Evolutionary conservation across 164 flowering plant species (phyloP).

Genomic region (Liquidambar formosana): DNA sequence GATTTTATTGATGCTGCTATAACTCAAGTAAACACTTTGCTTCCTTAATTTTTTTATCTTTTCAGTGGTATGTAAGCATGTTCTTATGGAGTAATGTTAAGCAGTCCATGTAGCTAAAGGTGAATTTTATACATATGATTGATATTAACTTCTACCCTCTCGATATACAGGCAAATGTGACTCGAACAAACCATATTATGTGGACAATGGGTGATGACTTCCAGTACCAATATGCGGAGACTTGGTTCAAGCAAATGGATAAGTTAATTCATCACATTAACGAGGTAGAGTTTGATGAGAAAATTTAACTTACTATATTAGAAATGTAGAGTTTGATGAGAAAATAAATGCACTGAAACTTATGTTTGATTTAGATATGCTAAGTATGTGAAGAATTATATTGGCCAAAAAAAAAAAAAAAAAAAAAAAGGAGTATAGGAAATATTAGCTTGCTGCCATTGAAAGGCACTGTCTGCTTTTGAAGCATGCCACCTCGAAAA

Average conservation of each 20-base stretch:
- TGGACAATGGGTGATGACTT: constrained; percentile 99
- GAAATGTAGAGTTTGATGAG: background rate
- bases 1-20: constrained; percentile 75
- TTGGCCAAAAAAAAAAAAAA: no score
- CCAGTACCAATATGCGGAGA: constrained; percentile 81
- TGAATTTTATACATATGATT: background rate
- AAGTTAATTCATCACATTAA: constrained; percentile 88
- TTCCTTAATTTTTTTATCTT: background rate
- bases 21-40: constrained; percentile 46
- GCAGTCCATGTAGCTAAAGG: background rate
- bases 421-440: no score
- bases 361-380: background rate
- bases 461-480: background rate
- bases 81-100: no score
- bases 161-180: constrained; percentile 66
- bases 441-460: background rate
- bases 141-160: constrained; percentile 3
- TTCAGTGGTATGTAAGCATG: background rate
- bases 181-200: constrained; percentile 85
- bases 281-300: constrained; percentile 48
- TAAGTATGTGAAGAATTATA: no score
- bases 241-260: constrained; percentile 94
- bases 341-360: background rate
- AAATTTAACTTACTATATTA: background rate
- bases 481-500: background rate